Base-by-base conservation (phyloP, 2,329 filamentous ascomycete species). In the Claviceps africana region DNA sequence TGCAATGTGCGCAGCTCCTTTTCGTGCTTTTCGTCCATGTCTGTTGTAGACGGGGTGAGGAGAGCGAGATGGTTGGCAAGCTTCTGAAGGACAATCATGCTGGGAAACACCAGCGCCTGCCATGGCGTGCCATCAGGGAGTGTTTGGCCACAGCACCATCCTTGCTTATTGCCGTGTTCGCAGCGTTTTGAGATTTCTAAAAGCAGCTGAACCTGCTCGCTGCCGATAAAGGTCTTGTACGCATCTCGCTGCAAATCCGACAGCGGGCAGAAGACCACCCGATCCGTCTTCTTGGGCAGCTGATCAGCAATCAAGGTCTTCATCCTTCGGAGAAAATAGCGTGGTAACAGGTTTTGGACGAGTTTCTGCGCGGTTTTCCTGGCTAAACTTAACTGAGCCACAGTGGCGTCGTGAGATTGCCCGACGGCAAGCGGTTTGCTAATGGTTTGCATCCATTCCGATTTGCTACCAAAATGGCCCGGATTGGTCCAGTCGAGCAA, bases 401-500 rank as follows among this genome's bases (percentile, higher is more conserved):
- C 70, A 0, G 88, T 95, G 10, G 91, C 90, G 65, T 95, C 88
- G 62, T 98, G 91, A 44, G 89, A 90, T 67, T 97, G 93, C 1
- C 93, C 93, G 50, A 90, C 72, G 51, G 86, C 87, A 51, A 98
- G 72, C 0, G 91, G 93, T 22, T 83, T 78, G 51, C 83, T 83
- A 54, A 98, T 88, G 39, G 78, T 81, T 21, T 77, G 74, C 60
- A 82, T 85, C 93, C 93, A 98, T 43, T 86, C 85, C 5, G 77
- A 71, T 10, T 86, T 61, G 0, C 73, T 74, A 17, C 78, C 79
- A 51, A 83, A 78, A 47, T 76, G 69, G 0, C 89, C 91, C 0
- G 93, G 93, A 59, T 94, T 93, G 0, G 89, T 90, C 93, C 93
- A 98, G 64, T 98, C 95, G 2, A 98, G 73, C 0, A 98, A 73